A percentile compares a stretch with the other conserved stretches of the same genome.
Evolutionary conservation across 169 alveolate species (phyloP).

Genomic region (Eimeria acervulina): DNA sequence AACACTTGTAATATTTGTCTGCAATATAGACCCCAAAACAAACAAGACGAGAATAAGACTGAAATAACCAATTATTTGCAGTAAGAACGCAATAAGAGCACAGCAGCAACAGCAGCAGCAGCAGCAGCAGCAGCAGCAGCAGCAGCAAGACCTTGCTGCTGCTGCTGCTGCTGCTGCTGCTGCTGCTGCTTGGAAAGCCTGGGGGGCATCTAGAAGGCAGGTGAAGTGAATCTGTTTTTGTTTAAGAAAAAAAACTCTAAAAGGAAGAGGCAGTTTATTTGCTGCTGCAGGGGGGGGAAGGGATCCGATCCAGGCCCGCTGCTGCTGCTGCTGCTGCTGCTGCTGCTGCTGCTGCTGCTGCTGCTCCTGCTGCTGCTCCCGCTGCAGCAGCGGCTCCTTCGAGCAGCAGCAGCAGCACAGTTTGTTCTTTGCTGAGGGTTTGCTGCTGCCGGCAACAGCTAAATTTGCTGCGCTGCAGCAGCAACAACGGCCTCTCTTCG

Average conservation of each 20-base stretch:
- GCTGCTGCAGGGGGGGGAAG: background rate
- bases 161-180: too few relatives aligned
- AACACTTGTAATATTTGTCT: too few relatives aligned
- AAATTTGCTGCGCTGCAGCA: background rate
- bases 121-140: too few relatives aligned
- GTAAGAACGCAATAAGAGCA: too few relatives aligned
- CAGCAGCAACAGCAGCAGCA: too few relatives aligned
- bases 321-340: constrained; percentile 33
- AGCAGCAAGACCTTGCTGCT: too few relatives aligned
- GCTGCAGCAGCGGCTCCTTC: constrained; percentile 7
- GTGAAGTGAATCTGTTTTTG: too few relatives aligned
- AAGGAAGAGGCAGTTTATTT: background rate
- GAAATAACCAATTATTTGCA: too few relatives aligned
- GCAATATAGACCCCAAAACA: background rate
- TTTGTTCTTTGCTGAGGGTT: background rate
- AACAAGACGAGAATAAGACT: background rate
- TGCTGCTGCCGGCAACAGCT: background rate
- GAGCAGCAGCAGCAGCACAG: constrained; percentile 20
- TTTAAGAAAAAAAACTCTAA: background rate
- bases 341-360: background rate
- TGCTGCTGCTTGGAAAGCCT: background rate
- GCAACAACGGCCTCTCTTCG: background rate
- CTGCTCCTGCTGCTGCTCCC: constrained; percentile 14
- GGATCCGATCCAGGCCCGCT: constrained; percentile 17
- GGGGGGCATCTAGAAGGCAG: too few relatives aligned